Evolutionary conservation across 805 yeast species (phyloP).

Genomic region (Barnettozyma wickerhamii): DNA sequence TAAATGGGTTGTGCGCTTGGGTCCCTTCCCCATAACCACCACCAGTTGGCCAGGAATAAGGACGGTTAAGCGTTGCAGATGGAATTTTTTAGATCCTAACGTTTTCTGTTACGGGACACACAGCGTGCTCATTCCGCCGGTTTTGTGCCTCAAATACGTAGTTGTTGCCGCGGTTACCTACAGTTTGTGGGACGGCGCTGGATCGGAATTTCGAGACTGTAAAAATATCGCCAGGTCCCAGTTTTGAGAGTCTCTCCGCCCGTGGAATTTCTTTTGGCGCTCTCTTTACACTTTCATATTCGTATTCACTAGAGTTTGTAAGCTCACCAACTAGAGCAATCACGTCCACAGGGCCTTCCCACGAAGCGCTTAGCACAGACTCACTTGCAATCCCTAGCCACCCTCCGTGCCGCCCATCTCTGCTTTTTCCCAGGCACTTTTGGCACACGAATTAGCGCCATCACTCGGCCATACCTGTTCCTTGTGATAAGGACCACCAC

Average conservation of each 20-base stretch:
- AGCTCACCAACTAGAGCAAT: too few relatives aligned
- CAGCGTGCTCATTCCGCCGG: too few relatives aligned
- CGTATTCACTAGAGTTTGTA: background rate
- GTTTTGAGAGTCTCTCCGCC: slow-evolving; percentile 1
- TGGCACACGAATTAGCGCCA: too few relatives aligned
- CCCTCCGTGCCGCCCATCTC: background rate
- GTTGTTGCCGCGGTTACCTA: background rate
- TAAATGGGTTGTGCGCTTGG: too few relatives aligned
- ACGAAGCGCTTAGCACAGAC: background rate
- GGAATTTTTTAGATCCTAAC: too few relatives aligned
- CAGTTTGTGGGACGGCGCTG: background rate
- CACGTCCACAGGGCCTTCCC: too few relatives aligned
- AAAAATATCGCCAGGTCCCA: background rate
- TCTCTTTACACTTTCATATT: background rate
- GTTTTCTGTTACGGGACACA: background rate
- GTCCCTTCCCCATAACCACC: too few relatives aligned
- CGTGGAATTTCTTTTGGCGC: slow-evolving; percentile 1
- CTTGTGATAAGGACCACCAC: background rate
- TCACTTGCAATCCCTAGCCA: background rate
- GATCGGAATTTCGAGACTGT: background rate
- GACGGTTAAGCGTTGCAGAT: too few relatives aligned
- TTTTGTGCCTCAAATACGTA: background rate
- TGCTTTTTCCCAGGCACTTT: too few relatives aligned
- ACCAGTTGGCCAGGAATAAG: too few relatives aligned
- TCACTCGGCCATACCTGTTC: background rate